Evolutionary conservation across 495 filamentous ascomycete genomes (phyloP), one percentile per base, ranked within the genome.

Genomic region (Penicillium pancosmium): DNA sequence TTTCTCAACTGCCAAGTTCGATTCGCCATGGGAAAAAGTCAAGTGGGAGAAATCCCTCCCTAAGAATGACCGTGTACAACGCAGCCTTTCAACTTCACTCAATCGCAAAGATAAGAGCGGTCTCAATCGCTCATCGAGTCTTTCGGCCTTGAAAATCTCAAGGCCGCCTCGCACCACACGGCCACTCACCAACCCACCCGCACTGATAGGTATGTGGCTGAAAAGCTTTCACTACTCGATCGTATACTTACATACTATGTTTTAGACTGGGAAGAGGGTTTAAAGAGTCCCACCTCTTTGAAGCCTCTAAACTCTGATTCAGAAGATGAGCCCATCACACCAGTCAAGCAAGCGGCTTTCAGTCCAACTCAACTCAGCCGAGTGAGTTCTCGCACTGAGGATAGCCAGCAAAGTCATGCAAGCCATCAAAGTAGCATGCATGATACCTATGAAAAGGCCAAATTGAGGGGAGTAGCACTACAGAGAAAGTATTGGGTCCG

Each of bases 401-500:
- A 51, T 12, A 61, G 57, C 41, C 55, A 40, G 4, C 44, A 49
- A 13, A 67, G 57, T 31, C 27, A 31, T 9, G 27, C 27, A 13
- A 61, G 57, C 41, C 55, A 40, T 9, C 50, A 49, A 13, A 67
- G 57, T 38, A 57, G 56, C 7, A 48, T 68, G 47, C 56, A 68
- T 13, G 62, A 68, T 21, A 59, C 59, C 4, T 68, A 68, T 23
- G 65, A 68, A 52, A 68, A 68, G n/a, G 65, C 65, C 18, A 68
- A 68, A 60, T 23, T 61, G 18, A 61, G 67, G 57, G 72, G 67
- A 15, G 73, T 64, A 18, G 65, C 62, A 19, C 50, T 68, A 16
- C 60, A 77, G 50, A 64, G 77, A 11, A 71, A 65, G 21, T 60
- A 65, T 38, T 74, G 70, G 69, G 68, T 70, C 4, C 71, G 71